Conservation (phyloP, 176 grass and related monocot species). For the Triticum monococcum region DNA sequence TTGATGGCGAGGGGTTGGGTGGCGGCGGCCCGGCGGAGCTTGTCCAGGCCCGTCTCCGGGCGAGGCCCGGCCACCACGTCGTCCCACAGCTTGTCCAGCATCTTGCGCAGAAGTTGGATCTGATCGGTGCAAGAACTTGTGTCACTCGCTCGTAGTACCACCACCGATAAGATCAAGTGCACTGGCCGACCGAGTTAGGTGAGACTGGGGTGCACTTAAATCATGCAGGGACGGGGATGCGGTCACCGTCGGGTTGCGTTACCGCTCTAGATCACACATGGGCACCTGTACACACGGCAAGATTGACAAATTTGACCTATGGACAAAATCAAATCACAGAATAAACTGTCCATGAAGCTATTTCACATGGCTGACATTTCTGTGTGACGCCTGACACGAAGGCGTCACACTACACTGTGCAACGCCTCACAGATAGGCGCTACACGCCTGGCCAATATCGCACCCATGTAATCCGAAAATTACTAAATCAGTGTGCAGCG, state of each 20-base stretch:
- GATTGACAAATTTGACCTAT: too few species aligned
- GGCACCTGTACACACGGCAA: not conserved
- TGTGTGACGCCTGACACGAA: too few species aligned
- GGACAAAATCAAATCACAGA: too few species aligned
- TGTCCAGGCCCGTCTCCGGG: conserved; percentile 77
- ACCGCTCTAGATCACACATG: not conserved
- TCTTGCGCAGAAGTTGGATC: not conserved
- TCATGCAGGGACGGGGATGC: not conserved
- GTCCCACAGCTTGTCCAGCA: conserved; percentile 94
- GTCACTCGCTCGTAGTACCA: not conserved
- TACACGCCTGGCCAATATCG: too few species aligned
- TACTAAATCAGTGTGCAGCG: too few species aligned
- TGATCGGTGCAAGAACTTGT: not conserved
- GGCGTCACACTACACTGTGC: too few species aligned
- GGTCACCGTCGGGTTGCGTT: not conserved
- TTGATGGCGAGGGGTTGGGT: conserved; percentile 41
- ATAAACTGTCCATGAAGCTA: too few species aligned
- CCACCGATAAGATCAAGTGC: not conserved
- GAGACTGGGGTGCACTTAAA: not conserved
- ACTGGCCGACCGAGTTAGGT: not conserved
- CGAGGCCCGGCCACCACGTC: conserved; percentile 85
- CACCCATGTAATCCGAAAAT: too few species aligned
- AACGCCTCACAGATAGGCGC: too few species aligned
- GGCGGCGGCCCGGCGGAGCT: conserved; percentile 60
- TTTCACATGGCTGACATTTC: too few species aligned